Evolutionary conservation across 352 stramenopile species (phyloP), one percentile per base, ranked within the genome.

Genomic region (Pythium utonaiense): DNA sequence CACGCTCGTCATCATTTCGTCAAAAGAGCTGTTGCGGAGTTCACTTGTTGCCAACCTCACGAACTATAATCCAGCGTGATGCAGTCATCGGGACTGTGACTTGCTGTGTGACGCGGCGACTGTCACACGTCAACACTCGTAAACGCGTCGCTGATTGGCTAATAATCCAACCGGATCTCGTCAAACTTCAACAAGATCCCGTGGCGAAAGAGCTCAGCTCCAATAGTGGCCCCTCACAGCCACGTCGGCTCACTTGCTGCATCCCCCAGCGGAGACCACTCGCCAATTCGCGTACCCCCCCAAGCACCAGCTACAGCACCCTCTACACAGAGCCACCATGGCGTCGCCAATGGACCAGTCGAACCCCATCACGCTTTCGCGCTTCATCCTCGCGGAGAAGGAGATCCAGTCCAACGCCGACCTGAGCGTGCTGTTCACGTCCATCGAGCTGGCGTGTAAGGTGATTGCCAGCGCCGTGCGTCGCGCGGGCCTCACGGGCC

Each of bases 401-500:
- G 75, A 89, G 48, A 89, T 91, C 59, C 97, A 96, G 47, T 81
- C 87, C 61, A 97, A 99, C 72, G 75, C 78, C 38, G 91, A 98
- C 60, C 77, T 98, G 28, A 89, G 93, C 28, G 92, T 99, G 36
- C 83, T 99, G 60, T 97, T 99, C 77, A 97, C 96, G 71, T 93
- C 94, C 30, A 97, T 99, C 61, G 91, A 95, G 58, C 81, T 98
- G 48, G 96, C 94, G 2, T 98, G 96, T 79, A 99, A 99, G 73
- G 83, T 98, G 50, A 99, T 99, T 67, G 92, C 96, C 47, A 97
- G 93, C 42, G 91, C 97, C 28, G 96, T 99, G 52, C 89, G 97
- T 69, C 97, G 97, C 70, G 97, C 96, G 7, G 96, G 74, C 1
- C 68, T 95, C 34, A 91, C 82, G 50, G 83, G 88, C 3, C 74